Conservation (phyloP, 176 grass and related monocot genomes). For the Bromus sterilis region DNA sequence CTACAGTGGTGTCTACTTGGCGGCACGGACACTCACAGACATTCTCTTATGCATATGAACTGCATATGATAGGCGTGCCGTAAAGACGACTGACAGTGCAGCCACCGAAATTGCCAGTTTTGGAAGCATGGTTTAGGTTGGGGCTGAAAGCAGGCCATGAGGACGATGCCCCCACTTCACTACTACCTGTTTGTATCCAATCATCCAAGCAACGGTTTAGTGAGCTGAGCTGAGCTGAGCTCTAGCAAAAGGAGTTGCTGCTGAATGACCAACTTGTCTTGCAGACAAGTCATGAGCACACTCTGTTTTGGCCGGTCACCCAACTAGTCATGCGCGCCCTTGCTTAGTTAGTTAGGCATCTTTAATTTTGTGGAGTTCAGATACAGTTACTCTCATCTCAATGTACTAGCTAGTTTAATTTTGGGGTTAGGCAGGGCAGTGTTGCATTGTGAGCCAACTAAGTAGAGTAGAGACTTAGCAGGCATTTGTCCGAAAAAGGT, state of each 20-base stretch:
- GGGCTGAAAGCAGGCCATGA: slow-evolving; percentile 29
- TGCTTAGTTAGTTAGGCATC: slow-evolving; percentile 1
- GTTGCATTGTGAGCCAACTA: background rate
- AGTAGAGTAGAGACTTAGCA: too few species aligned
- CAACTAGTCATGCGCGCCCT: background rate
- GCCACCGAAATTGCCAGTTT: slow-evolving; percentile 20
- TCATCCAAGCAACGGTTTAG: background rate
- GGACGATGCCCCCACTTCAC: background rate
- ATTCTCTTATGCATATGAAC: too few species aligned
- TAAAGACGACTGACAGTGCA: background rate
- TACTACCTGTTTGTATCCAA: slow-evolving; percentile 16
- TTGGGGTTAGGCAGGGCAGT: background rate
- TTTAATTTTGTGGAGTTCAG: background rate
- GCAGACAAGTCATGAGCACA: background rate
- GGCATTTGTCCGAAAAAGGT: background rate
- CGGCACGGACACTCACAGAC: too few species aligned
- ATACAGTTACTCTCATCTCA: background rate
- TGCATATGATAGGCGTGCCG: slow-evolving; percentile 4
- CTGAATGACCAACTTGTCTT: background rate
- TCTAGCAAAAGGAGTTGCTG: slow-evolving; percentile 1
- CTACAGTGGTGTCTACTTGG: too few species aligned
- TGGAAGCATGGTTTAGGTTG: slow-evolving; percentile 39
- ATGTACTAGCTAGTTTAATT: background rate
- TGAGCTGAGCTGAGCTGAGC: too few species aligned
- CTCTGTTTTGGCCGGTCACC: background rate